Percentiles rank a stretch among this genome's conserved stretches.
phyloP scores from a whole-genome alignment of 2,329 filamentous ascomycete genomes.

The Nannizziopsis barbatae region DNA sequence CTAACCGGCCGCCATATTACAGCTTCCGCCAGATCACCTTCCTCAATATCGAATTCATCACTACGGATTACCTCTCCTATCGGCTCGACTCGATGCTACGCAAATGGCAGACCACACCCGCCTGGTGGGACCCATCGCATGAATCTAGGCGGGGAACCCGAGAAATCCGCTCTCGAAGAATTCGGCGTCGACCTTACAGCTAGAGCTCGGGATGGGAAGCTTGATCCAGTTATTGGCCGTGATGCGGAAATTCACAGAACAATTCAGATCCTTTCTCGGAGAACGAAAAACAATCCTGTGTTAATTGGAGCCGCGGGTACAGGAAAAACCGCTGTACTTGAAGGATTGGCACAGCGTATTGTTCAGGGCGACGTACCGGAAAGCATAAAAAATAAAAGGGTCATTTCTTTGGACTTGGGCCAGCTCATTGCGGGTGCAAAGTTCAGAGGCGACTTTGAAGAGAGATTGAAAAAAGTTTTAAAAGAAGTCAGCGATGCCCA shows the following conservation, averaged over 20 bases:
- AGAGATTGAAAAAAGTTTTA: conserved; percentile 78
- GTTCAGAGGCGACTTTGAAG: conserved; percentile 91
- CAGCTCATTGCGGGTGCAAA: conserved; percentile 92
- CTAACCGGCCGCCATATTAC: background rate
- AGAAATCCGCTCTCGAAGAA: conserved; percentile 82
- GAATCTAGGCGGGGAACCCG: conserved; percentile 63
- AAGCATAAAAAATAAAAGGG: conserved; percentile 86
- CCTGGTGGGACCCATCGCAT: conserved; percentile 90
- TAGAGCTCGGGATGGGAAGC: conserved; percentile 71
- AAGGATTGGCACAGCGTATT: conserved; percentile 81
- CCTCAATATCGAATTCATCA: background rate
- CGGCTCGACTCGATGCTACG: conserved; percentile 36
- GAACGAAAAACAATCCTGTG: conserved; percentile 93
- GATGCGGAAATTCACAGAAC: conserved; percentile 86
- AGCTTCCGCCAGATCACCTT: background rate
- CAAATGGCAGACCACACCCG: conserved; percentile 60
- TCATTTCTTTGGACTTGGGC: conserved; percentile 78
- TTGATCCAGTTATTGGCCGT: conserved; percentile 91
- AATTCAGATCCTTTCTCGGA: conserved; percentile 81
- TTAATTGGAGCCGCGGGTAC: conserved; percentile 86
- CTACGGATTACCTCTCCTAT: conserved; percentile 10
- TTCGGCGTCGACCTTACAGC: conserved; percentile 85
- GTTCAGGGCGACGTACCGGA: conserved; percentile 88
- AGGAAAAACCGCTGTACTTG: conserved; percentile 86
- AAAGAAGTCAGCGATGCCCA: conserved; percentile 84